Conservation (phyloP, 2,329 filamentous ascomycete genomes). For the Fusarium mundagurra region DNA sequence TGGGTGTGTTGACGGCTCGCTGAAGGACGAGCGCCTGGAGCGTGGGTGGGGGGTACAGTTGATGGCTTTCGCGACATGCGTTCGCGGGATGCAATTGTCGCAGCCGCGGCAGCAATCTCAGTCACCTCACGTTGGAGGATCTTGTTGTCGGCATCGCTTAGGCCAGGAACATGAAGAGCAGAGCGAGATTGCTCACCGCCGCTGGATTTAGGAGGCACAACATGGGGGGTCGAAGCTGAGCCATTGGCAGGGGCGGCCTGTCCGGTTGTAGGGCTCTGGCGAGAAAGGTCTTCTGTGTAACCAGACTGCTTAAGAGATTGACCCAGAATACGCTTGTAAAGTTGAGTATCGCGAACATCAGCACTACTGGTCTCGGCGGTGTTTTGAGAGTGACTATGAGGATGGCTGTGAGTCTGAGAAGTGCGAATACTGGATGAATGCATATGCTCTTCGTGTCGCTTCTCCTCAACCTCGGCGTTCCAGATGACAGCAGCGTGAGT, state of each 20-base stretch:
- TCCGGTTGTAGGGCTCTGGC: conserved; percentile 51
- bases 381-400: conserved; percentile 51
- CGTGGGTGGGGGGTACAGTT: conserved; percentile 36
- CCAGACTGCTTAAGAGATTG: conserved; percentile 90
- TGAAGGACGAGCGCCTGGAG: conserved; percentile 35
- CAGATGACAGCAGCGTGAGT: conserved; percentile 98
- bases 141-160: conserved; percentile 85
- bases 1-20: conserved; percentile 47
- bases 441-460: conserved; percentile 68
- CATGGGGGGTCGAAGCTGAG: conserved; percentile 67
- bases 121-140: conserved; percentile 86
- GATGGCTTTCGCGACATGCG: conserved; percentile 54
- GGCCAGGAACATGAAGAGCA: conserved; percentile 68
- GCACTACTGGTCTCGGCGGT: conserved; percentile 59
- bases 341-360: conserved; percentile 85
- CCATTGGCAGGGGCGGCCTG: conserved; percentile 54
- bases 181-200: conserved; percentile 50
- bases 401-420: conserved; percentile 49
- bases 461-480: conserved; percentile 85
- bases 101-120: conserved; percentile 92
- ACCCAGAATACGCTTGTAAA: conserved; percentile 93
- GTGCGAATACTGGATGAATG: conserved; percentile 47
- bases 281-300: conserved; percentile 61
- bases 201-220: conserved; percentile 77
- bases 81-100: conserved; percentile 86